Conservation (phyloP, 169 alveolate species). For the Cryptosporidium muris region DNA sequence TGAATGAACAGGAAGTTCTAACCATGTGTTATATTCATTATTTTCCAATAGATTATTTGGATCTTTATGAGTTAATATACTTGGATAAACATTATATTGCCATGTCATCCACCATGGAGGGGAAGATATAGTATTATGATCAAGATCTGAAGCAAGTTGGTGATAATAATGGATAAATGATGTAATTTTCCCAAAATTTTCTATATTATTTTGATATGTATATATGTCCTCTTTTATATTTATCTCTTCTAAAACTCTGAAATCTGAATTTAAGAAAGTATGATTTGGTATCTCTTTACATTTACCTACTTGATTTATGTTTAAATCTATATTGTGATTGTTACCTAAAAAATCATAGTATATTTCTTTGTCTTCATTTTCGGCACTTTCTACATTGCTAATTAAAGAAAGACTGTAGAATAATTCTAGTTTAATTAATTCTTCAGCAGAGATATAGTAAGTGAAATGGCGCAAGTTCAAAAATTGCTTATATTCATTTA, state of each 20-base stretch:
- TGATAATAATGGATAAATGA: constrained; percentile 42
- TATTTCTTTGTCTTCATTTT: too few species aligned
- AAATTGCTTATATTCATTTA: too few species aligned
- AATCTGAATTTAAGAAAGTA: neutral
- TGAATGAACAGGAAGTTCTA: constrained; percentile 49
- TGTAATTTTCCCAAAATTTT: constrained; percentile 44
- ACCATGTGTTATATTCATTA: constrained; percentile 22
- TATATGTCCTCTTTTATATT: constrained; percentile 8
- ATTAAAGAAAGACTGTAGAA: too few species aligned
- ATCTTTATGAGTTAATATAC: neutral
- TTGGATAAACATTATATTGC: constrained; percentile 49
- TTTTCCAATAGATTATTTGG: neutral
- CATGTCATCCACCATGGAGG: constrained; percentile 72
- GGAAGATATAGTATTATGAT: constrained; percentile 12
- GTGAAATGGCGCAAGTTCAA: too few species aligned
- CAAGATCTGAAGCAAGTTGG: constrained; percentile 28
- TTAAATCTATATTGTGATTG: too few species aligned
- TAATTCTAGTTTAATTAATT: too few species aligned
- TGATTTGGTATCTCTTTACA: neutral
- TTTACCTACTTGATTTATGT: neutral
- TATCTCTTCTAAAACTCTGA: constrained; percentile 1
- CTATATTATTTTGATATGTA: constrained; percentile 30
- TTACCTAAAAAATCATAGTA: too few species aligned
- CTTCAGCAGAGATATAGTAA: too few species aligned
- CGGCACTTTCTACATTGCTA: too few species aligned